Evolutionary conservation across 176 grass and related monocot species (phyloP).

Genomic region (maize (Zea mays)): DNA sequence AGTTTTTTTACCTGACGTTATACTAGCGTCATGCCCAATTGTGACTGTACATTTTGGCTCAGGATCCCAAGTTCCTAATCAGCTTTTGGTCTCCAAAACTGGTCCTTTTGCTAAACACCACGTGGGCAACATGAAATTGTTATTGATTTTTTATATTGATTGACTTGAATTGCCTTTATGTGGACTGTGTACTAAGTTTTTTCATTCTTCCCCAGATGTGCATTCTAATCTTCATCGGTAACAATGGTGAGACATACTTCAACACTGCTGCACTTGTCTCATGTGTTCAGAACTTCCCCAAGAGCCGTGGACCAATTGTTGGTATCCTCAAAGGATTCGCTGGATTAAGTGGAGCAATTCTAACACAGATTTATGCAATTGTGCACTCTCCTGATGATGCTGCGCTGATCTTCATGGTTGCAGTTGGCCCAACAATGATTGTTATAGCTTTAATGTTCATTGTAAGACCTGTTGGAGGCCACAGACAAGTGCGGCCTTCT

Average conservation of each 20-base stretch:
- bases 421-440: conserved; percentile 69
- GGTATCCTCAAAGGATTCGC: conserved; percentile 97
- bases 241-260: conserved; percentile 93
- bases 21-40: not conserved
- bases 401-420: conserved; percentile 83
- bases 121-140: not conserved
- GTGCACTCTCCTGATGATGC: conserved; percentile 55
- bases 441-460: conserved; percentile 83
- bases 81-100: not conserved
- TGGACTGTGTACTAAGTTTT: conserved; percentile 21
- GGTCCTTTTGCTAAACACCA: not conserved
- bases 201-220: conserved; percentile 65
- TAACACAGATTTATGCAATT: conserved; percentile 82
- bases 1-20: not conserved
- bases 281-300: conserved; percentile 93
- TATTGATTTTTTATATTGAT: not conserved
- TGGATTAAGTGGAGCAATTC: conserved; percentile 81
- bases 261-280: conserved; percentile 86
- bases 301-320: conserved; percentile 82
- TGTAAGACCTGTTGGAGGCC: conserved; percentile 75
- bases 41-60: not conserved
- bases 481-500: conserved; percentile 63
- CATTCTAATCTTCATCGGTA: conserved; percentile 80
- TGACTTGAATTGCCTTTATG: conserved; percentile 8
- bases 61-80: not conserved